Base-by-base conservation (phyloP, 1,284 basidiomycete genomes). In the Cutaneotrichosporon dermatis region DNA sequence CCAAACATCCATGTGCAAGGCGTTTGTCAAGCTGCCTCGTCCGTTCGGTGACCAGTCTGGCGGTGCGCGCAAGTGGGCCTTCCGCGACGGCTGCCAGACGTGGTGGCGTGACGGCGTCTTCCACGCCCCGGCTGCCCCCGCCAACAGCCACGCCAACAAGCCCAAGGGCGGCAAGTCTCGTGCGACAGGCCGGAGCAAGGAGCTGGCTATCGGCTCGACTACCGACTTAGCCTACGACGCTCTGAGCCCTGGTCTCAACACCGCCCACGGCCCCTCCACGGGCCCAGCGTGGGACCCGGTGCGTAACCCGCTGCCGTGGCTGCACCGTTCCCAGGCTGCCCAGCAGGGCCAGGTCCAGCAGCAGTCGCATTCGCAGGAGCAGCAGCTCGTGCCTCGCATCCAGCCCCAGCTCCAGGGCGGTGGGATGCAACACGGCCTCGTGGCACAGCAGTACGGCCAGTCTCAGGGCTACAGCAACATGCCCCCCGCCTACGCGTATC, bases 1-100 rank as follows among this genome's bases (percentile, higher is more conserved):
- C 65, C 74, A 75, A 61, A 75, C 76, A 3, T 77, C 76, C 50
- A 74, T 75, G 70, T 76, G 72, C 67, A 74, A 76, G 56, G 75
- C 76, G 0, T 78, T 79, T 59, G 74, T 76, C 59, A 77, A 77
- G 61, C 70, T 78, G 6, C 69, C 72, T 36, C 69, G 77, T 44
- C 74, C 74, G 3, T 77, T 72, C 57, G 77, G 77, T n/a, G 76
- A 78, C 60, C 76, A 77, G 62, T 73, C 71, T 1, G 76, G 75
- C 51, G 73, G 73, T 15, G 75, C 76, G 16, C 70, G 76, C 45
- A 75, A 75, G 58, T 79, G 77, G 77, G 75, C 70, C 3, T 76
- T 79, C 59, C 73, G 75, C 51, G 70, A 73, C 5, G 77, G 76
- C 1, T 76, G 71, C 64, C 76, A 77, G 58, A 59, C 60, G 10